Conservation (phyloP, 1,139 yeast genomes). For the Kodamaea arcana region DNA sequence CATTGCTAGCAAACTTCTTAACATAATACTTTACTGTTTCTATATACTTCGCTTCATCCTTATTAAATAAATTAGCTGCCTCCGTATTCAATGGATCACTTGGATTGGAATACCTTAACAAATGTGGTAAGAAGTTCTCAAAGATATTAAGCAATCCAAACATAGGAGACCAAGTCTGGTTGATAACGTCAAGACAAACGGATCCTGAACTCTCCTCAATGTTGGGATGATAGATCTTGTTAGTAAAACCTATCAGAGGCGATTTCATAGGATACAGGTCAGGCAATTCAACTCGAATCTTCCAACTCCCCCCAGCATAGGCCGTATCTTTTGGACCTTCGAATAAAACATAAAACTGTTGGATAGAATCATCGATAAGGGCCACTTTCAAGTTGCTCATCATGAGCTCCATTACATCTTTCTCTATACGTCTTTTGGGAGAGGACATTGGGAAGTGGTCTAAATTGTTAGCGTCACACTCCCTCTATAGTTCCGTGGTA, state of each 20-base stretch:
- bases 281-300: constrained; percentile 88
- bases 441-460: constrained; percentile 43
- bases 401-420: constrained; percentile 95
- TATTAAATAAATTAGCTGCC: constrained; percentile 78
- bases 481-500: constrained; percentile 1
- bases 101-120: constrained; percentile 88
- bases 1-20: constrained; percentile 57
- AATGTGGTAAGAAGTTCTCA: constrained; percentile 90
- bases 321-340: constrained; percentile 88
- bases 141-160: constrained; percentile 87
- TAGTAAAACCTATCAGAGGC: constrained; percentile 91
- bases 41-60: constrained; percentile 65
- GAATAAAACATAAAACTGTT: constrained; percentile 83
- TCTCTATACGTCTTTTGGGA: constrained; percentile 86
- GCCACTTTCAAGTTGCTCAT: constrained; percentile 94
- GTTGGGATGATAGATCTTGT: constrained; percentile 91
- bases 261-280: constrained; percentile 94
- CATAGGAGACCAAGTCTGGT: constrained; percentile 98
- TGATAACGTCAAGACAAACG: constrained; percentile 93
- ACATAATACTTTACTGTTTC: constrained; percentile 74
- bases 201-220: constrained; percentile 88
- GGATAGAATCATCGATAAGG: constrained; percentile 82
- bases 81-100: constrained; percentile 91
- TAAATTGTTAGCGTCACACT: constrained; percentile 4
- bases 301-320: constrained; percentile 89